phyloP scores from a whole-genome alignment of 169 alveolate species.

The Blepharisma undulans region DNA sequence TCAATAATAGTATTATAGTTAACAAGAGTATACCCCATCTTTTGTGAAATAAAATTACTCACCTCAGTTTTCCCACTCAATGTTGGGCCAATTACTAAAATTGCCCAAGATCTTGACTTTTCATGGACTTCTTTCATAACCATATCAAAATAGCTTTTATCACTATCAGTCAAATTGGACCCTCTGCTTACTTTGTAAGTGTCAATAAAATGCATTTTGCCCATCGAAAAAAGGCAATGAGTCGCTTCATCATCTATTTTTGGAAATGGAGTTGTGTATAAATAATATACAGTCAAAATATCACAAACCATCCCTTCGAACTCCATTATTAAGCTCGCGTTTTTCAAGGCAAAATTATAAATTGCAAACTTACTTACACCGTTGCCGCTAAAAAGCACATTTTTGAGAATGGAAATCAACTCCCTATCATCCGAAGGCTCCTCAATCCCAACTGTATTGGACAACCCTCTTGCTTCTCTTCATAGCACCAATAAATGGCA shows the following conservation, averaged over 20 bases:
- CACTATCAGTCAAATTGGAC: neutral
- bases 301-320: constrained; percentile 22
- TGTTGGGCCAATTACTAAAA: constrained; percentile 4
- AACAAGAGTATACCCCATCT: neutral
- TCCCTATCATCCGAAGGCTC: constrained; percentile 17
- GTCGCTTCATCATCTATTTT: neutral
- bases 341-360: constrained; percentile 9
- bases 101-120: neutral
- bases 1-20: constrained; percentile 2
- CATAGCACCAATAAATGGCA: neutral
- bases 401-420: constrained; percentile 8
- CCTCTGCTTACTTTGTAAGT: neutral
- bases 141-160: neutral
- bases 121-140: neutral
- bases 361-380: constrained; percentile 19
- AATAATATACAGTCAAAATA: neutral
- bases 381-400: constrained; percentile 10
- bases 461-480: constrained; percentile 26
- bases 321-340: neutral
- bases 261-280: neutral
- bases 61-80: constrained; percentile 21
- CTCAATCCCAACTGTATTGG: neutral
- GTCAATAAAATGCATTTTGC: neutral
- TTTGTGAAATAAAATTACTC: neutral
- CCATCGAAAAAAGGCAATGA: neutral